phyloP scores from a whole-genome alignment of 1,284 basidiomycete species.

The Ustilago vetiveriae region DNA sequence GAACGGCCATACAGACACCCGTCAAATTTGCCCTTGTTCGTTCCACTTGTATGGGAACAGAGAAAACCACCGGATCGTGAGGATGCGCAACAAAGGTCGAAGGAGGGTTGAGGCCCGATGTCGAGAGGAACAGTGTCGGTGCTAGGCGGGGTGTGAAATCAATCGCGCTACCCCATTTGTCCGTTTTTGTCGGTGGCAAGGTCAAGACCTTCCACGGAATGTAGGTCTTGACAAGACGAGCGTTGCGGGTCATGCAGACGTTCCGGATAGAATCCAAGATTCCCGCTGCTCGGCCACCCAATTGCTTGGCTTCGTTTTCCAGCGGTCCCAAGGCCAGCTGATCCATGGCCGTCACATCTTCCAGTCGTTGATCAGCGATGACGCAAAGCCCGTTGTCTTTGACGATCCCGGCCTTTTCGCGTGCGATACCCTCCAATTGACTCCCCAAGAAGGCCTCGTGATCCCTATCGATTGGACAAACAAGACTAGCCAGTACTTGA shows the following conservation, averaged over 20 bases:
- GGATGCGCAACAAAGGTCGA: conserved; percentile 45
- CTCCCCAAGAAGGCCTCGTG: conserved; percentile 89
- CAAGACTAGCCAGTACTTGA: conserved; percentile 77
- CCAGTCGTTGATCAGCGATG: conserved; percentile 71
- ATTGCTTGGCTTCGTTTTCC: conserved; percentile 33
- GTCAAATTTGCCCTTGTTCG: conserved; percentile 53
- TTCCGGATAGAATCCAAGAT: conserved; percentile 50
- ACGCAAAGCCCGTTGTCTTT: conserved; percentile 77
- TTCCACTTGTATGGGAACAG: conserved; percentile 36
- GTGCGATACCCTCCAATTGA: conserved; percentile 79
- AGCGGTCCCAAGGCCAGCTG: conserved; percentile 37
- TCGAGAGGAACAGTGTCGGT: conserved; percentile 42
- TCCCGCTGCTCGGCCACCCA: conserved; percentile 38
- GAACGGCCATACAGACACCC: conserved; percentile 56
- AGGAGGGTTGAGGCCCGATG: conserved; percentile 42
- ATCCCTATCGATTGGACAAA: conserved; percentile 89
- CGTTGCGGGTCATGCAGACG: conserved; percentile 31
- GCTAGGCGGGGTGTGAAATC: conserved; percentile 32
- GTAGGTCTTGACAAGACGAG: conserved; percentile 45
- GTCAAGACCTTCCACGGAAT: conserved; percentile 45
- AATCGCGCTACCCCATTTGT: conserved; percentile 22
- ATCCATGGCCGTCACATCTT: conserved; percentile 16
- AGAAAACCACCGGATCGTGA: conserved; percentile 41
- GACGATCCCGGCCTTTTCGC: conserved; percentile 85
- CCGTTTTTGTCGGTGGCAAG: conserved; percentile 28